Base-by-base conservation (phyloP, 345 rosid species). In the Linum lewisii region DNA sequence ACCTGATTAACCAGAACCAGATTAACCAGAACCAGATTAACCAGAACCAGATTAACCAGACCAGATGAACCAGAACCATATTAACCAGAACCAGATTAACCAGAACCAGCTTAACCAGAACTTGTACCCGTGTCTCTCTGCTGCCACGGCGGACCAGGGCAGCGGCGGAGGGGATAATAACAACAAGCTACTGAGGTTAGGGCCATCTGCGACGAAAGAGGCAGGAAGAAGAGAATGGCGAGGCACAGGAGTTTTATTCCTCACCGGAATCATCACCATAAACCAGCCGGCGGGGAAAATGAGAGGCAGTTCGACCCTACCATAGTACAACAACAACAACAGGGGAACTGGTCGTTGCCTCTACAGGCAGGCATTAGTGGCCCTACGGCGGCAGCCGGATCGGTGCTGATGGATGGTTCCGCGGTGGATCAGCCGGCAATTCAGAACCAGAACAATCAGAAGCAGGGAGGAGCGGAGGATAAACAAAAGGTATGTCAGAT, bases 141-240 rank as follows among this genome's bases (percentile, higher is more conserved):
- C n/a, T n/a, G n/a, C n/a, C n/a, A n/a, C n/a, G n/a, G n/a, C n/a
- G 34, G 4, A 21, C 64, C 56, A 15, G 21, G 24, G n/a, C n/a
- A n/a, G 24, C 13, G 25, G 56, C 1, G 56, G 56, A 52, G 56
- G 24, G 22, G 13, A 82, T 49, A 77, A 75, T 52, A 83, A 77
- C 22, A 81, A 78, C 21, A 71, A 79, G 64, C 36, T 82, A 56
- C 63, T 60, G 49, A 71, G 86, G 58, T 56, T 80, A 29, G 89
- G 97, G 37, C 80, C 96, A 0, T 90, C 93, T 0, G 95, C 95
- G 0, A 87, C 97, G 0, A 90, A 90, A 66, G 97, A 94, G 49
- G 99, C 1, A 76, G 97, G 74, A 94, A 87, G 86, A 93, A 93
- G 80, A 80, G 99, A 51, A 94, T 94, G 99, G 99, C 97, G 0